Percentiles rank a stretch among this genome's conserved stretches.
Evolutionary conservation across 2,329 filamentous ascomycete genomes (phyloP).

Genomic region (Fusarium sp.): DNA sequence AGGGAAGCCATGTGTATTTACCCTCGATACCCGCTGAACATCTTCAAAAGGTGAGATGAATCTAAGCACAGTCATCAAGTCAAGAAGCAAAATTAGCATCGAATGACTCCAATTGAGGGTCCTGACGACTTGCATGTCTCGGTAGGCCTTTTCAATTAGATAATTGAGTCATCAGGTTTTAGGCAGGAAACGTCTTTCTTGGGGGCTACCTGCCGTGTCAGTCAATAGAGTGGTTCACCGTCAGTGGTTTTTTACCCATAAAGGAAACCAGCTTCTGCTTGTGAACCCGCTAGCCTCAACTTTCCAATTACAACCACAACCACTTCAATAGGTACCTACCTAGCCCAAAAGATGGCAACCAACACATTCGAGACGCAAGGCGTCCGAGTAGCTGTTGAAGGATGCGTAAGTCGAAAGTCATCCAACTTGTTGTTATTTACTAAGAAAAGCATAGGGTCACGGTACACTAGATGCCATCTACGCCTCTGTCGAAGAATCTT

Average conservation of each 20-base stretch:
- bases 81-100: not conserved
- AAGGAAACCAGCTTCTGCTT: conserved; percentile 20
- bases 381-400: conserved; percentile 84
- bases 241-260: conserved; percentile 2
- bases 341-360: conserved; percentile 45
- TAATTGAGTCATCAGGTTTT: conserved; percentile 1
- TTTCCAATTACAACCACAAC: conserved; percentile 28
- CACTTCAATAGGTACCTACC: not conserved
- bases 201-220: not conserved
- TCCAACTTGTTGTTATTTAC: not conserved
- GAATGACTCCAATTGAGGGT: not conserved
- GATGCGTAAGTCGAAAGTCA: conserved; percentile 72
- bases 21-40: not conserved
- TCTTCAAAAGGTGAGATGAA: not conserved
- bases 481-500: conserved; percentile 76
- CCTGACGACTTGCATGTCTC: not conserved
- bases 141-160: not conserved
- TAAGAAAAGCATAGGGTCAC: conserved; percentile 73
- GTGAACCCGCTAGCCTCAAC: conserved; percentile 29
- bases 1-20: conserved; percentile 1
- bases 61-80: not conserved
- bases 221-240: not conserved
- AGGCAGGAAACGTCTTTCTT: not conserved
- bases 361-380: conserved; percentile 55
- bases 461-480: conserved; percentile 94